Evolutionary conservation across 2,329 filamentous ascomycete species (phyloP).

Genomic region (Colletotrichum abscissum): DNA sequence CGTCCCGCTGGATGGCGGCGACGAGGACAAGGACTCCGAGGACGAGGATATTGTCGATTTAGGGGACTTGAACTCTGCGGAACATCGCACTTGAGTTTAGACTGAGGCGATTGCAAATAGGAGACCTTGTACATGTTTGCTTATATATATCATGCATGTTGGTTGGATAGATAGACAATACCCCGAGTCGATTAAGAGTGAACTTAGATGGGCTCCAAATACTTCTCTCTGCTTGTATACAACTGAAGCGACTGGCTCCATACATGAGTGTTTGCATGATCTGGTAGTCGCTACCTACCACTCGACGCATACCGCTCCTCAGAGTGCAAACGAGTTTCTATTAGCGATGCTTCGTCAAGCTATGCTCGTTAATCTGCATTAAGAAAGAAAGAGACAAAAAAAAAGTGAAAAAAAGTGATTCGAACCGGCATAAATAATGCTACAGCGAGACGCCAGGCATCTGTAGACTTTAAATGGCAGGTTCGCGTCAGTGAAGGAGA

Average conservation of each 20-base stretch:
- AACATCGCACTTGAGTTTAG: conserved; percentile 2
- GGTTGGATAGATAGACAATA: neutral
- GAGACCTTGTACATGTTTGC: neutral
- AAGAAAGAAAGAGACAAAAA: too few species aligned
- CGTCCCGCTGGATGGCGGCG: conserved; percentile 14
- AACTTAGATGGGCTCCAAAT: neutral
- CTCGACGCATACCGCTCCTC: too few species aligned
- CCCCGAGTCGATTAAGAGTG: neutral
- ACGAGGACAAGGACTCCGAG: conserved; percentile 39
- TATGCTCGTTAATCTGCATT: too few species aligned
- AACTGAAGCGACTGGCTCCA: neutral
- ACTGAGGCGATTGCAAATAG: neutral
- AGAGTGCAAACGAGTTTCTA: too few species aligned
- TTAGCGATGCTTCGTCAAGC: too few species aligned
- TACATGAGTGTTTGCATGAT: too few species aligned
- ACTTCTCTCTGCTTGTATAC: neutral
- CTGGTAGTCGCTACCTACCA: too few species aligned
- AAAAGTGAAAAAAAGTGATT: too few species aligned
- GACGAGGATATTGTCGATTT: conserved; percentile 51
- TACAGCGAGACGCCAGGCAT: too few species aligned
- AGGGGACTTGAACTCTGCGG: conserved; percentile 39
- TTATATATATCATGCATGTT: neutral
- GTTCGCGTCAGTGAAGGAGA: too few species aligned
- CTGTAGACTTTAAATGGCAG: too few species aligned
- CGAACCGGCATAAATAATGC: too few species aligned